These are phyloP conservation scores for Penicillium digitatum DNA, from an alignment of 2,329 filamentous ascomycete genomes.

Conservation along the genomic window DNA sequence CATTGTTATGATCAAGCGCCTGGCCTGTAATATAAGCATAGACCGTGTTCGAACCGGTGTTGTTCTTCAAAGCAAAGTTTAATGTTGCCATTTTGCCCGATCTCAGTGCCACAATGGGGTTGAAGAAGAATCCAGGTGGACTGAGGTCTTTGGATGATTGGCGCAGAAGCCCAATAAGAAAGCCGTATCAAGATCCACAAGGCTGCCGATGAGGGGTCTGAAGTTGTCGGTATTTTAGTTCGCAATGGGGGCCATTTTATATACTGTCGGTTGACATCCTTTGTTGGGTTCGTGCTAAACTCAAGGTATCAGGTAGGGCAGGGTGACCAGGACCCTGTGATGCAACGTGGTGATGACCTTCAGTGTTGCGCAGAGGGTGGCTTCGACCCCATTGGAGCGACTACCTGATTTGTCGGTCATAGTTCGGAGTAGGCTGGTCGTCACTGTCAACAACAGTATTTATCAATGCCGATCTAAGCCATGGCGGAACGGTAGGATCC, in stretches of 20 bases:
- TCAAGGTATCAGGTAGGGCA: conserved; percentile 12
- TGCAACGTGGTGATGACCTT: conserved; percentile 13
- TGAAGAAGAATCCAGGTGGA: background rate
- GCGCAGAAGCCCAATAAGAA: conserved; percentile 6
- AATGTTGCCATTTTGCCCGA: conserved; percentile 43
- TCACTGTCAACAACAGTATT: background rate
- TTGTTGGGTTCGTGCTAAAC: background rate
- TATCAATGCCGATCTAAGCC: background rate
- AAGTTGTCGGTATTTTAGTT: background rate
- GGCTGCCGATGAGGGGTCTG: background rate
- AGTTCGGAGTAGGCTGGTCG: background rate
- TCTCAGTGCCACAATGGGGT: background rate
- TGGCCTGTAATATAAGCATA: conserved; percentile 70
- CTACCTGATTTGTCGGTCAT: conserved; percentile 7
- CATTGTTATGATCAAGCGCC: conserved; percentile 57
- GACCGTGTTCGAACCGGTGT: conserved; percentile 56
- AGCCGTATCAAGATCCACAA: conserved; percentile 8
- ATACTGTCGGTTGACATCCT: background rate
- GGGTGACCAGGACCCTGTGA: conserved; percentile 24
- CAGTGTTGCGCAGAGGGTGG: background rate
- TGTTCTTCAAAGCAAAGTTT: conserved; percentile 62
- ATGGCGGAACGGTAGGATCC: conserved; percentile 15
- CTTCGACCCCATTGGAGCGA: conserved; percentile 6
- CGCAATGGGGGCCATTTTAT: conserved; percentile 12
- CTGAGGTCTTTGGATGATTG: background rate